These are phyloP conservation scores for Ramicandelaber brevisporus DNA, from an alignment of 192 early-diverging fungal genomes.

Conservation along the genomic window DNA sequence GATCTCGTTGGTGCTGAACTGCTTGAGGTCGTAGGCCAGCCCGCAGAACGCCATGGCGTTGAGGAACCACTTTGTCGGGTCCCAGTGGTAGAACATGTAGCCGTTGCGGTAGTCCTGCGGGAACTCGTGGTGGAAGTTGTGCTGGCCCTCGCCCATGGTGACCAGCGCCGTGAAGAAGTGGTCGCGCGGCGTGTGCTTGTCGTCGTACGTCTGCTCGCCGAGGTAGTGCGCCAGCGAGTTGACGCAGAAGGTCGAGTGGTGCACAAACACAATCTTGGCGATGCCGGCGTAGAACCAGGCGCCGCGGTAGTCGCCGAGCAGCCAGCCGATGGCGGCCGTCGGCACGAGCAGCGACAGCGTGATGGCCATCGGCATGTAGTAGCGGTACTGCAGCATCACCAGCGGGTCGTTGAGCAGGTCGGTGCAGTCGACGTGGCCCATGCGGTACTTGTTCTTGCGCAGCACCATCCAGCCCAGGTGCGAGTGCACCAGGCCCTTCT, in stretches of 20 bases:
- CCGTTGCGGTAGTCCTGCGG: constrained; percentile 71
- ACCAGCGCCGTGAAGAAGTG: constrained; percentile 57
- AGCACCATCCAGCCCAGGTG: constrained; percentile 75
- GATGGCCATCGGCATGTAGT: constrained; percentile 42
- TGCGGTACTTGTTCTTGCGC: constrained; percentile 38
- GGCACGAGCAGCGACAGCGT: constrained; percentile 57
- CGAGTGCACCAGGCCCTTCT: constrained; percentile 53
- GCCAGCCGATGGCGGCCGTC: constrained; percentile 57
- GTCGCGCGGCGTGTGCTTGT: constrained; percentile 55
- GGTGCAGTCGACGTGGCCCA: constrained; percentile 56
- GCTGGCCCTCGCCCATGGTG: constrained; percentile 60
- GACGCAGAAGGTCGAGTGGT: constrained; percentile 74
- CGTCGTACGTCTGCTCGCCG: constrained; percentile 51
- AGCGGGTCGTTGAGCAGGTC: constrained; percentile 51
- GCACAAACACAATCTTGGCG: constrained; percentile 44
- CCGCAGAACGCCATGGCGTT: constrained; percentile 23
- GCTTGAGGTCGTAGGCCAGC: constrained; percentile 42
- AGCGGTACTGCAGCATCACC: constrained; percentile 50
- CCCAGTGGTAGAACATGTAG: constrained; percentile 47
- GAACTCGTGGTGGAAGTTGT: constrained; percentile 77
- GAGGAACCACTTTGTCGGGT: constrained; percentile 73
- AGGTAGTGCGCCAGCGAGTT: constrained; percentile 61
- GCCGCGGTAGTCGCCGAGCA: constrained; percentile 60
- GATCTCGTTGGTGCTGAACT: constrained; percentile 56
- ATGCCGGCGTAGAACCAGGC: constrained; percentile 57